phyloP scores from a whole-genome alignment of 164 flowering plant genomes.

The Vitis vinifera region DNA sequence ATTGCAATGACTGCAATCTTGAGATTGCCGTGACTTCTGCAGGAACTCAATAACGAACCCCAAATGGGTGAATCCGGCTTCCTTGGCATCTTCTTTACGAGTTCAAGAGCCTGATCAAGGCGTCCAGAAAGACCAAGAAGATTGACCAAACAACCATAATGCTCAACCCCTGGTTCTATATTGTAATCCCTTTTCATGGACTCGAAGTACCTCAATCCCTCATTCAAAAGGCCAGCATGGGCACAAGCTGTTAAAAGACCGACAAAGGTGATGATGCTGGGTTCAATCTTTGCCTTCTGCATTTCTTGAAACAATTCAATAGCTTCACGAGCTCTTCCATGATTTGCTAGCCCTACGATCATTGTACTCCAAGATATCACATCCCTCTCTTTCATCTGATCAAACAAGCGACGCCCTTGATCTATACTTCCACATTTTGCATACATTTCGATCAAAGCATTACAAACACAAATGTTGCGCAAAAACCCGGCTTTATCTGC shows the following conservation, averaged over 20 bases:
- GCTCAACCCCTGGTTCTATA: constrained; percentile 45
- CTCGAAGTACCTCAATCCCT: constrained; percentile 41
- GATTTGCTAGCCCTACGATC: constrained; percentile 51
- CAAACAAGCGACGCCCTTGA: constrained; percentile 39
- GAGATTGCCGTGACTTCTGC: constrained; percentile 40
- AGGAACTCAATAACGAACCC: constrained; percentile 50
- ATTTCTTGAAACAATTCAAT: constrained; percentile 41
- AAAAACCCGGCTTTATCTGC: constrained; percentile 48
- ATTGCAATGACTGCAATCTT: constrained; percentile 48
- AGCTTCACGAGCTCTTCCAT: constrained; percentile 49
- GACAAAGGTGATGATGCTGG: constrained; percentile 52
- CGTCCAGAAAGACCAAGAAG: constrained; percentile 47
- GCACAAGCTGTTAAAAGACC: constrained; percentile 52
- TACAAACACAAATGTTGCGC: constrained; percentile 43
- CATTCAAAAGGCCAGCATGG: constrained; percentile 47
- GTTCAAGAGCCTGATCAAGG: constrained; percentile 34
- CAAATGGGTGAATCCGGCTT: constrained; percentile 55
- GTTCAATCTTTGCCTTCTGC: constrained; percentile 33
- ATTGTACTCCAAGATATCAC: constrained; percentile 64
- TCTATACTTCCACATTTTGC: constrained; percentile 47
- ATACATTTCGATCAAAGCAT: constrained; percentile 84
- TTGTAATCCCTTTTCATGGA: constrained; percentile 33
- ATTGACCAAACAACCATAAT: constrained; percentile 51
- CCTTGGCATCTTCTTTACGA: constrained; percentile 45
- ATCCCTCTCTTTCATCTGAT: constrained; percentile 32